Evolutionary conservation across 2,329 filamentous ascomycete species (phyloP).

Genomic region (Biscogniauxia sp.): DNA sequence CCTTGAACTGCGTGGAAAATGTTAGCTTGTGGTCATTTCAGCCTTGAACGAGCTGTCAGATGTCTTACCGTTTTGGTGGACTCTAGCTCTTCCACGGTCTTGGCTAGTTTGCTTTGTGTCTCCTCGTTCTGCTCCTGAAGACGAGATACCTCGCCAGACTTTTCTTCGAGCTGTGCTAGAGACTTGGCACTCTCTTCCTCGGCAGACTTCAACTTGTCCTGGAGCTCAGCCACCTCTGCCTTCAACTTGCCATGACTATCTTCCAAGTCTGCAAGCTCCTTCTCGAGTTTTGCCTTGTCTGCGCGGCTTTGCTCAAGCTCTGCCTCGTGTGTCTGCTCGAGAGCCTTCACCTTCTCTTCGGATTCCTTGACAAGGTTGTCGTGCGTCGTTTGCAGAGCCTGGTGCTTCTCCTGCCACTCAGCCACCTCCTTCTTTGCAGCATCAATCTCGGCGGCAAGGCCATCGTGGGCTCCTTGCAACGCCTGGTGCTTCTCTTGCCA

Average conservation of each 20-base stretch:
- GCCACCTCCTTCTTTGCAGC: conserved; percentile 30
- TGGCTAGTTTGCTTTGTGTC: conserved; percentile 37
- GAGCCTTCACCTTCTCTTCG: conserved; percentile 21
- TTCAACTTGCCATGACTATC: conserved; percentile 23
- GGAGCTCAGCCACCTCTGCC: conserved; percentile 19
- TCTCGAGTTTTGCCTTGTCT: conserved; percentile 23
- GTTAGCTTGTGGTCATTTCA: conserved; percentile 3
- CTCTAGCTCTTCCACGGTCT: conserved; percentile 38
- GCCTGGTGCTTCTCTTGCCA: conserved; percentile 22
- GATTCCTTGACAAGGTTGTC: conserved; percentile 18
- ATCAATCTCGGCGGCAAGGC: conserved; percentile 22
- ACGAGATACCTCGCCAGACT: conserved; percentile 28
- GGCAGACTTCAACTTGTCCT: conserved; percentile 20
- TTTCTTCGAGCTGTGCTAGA: conserved; percentile 30
- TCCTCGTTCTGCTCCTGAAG: conserved; percentile 33
- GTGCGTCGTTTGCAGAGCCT: conserved; percentile 17
- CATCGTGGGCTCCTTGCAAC: conserved; percentile 14
- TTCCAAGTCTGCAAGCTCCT: conserved; percentile 29
- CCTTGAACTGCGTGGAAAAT: conserved; percentile 23
- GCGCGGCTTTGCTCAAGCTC: conserved; percentile 18
- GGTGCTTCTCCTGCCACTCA: conserved; percentile 22
- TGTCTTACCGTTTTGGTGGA: conserved; percentile 31
- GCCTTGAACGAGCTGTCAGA: conserved; percentile 4
- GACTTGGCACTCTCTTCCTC: conserved; percentile 19
- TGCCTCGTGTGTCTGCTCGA: conserved; percentile 18